Percentiles rank a stretch among this genome's conserved stretches.
phyloP scores from a whole-genome alignment of 2,329 filamentous ascomycete genomes.

The Fusarium tanahbumbuense region DNA sequence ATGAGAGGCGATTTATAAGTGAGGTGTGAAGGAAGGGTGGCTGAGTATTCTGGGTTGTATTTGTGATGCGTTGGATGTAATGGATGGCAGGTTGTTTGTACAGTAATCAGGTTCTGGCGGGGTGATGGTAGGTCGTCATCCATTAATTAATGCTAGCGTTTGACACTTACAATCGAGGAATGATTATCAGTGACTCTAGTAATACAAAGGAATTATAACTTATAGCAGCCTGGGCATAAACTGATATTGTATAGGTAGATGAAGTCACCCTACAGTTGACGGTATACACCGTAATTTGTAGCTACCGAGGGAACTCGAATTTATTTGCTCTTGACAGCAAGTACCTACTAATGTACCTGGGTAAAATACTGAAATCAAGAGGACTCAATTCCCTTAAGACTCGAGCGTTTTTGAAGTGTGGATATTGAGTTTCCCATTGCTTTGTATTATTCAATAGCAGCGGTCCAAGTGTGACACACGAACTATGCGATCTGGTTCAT shows the following conservation, averaged over 20 bases:
- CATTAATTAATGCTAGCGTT: not conserved
- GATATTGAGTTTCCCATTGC: no score
- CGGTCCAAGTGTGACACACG: not conserved
- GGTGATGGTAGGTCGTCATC: not conserved
- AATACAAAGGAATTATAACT: not conserved
- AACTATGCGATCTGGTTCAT: no score
- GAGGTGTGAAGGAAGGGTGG: not conserved
- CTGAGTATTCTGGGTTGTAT: constrained; percentile 12
- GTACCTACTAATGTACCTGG: no score
- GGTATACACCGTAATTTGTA: no score
- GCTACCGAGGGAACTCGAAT: no score
- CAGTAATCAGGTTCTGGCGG: not conserved
- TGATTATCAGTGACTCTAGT: no score
- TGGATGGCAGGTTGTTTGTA: not conserved
- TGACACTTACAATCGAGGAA: not conserved
- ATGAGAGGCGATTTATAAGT: not conserved
- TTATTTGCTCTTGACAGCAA: no score
- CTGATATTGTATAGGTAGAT: not conserved
- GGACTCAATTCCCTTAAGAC: not conserved
- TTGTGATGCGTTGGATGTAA: not conserved
- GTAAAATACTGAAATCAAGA: not conserved
- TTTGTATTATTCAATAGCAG: no score
- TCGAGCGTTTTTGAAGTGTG: not conserved
- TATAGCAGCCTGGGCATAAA: not conserved
- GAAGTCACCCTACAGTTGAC: not conserved